Percentiles rank a stretch among this genome's conserved stretches.
phyloP scores from a whole-genome alignment of 306 rosid species.

The Carpinus viminea region DNA sequence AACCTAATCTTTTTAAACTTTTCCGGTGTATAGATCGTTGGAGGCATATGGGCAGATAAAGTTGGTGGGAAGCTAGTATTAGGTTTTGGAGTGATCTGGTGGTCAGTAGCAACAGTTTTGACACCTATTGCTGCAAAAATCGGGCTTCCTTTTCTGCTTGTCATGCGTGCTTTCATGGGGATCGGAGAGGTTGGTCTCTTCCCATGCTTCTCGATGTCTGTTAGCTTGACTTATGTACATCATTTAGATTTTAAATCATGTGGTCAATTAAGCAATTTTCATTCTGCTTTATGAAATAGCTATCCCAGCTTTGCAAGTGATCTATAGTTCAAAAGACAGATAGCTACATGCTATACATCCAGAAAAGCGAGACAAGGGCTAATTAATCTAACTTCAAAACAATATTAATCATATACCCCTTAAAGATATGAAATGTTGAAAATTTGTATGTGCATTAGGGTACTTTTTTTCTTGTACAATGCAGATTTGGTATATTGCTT shows the following conservation, averaged over 20 bases:
- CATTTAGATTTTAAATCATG: neutral
- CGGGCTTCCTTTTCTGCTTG: constrained; percentile 84
- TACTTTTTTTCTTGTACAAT: neutral
- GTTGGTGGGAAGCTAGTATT: constrained; percentile 89
- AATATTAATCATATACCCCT: neutral
- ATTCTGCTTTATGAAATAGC: constrained; percentile 7
- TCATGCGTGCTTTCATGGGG: constrained; percentile 94
- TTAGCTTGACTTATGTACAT: constrained; percentile 10
- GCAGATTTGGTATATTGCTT: neutral
- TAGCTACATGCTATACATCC: constrained; percentile 6
- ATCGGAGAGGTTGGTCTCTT: constrained; percentile 85
- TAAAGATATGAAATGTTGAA: neutral
- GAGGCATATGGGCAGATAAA: constrained; percentile 99
- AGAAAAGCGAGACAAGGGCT: constrained; percentile 10
- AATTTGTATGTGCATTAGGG: neutral
- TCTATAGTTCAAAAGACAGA: constrained; percentile 8
- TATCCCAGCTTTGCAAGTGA: constrained; percentile 15
- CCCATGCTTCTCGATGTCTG: constrained; percentile 17
- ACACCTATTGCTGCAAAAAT: constrained; percentile 89
- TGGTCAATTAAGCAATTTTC: constrained; percentile 3
- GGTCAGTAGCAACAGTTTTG: constrained; percentile 89
- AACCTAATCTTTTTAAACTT: constrained; percentile 28
- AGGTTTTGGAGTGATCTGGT: constrained; percentile 96
- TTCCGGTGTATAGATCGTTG: constrained; percentile 59
- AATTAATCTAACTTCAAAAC: constrained; percentile 7